phyloP scores from a whole-genome alignment of 306 rosid genomes.

The Fagus crenata region DNA sequence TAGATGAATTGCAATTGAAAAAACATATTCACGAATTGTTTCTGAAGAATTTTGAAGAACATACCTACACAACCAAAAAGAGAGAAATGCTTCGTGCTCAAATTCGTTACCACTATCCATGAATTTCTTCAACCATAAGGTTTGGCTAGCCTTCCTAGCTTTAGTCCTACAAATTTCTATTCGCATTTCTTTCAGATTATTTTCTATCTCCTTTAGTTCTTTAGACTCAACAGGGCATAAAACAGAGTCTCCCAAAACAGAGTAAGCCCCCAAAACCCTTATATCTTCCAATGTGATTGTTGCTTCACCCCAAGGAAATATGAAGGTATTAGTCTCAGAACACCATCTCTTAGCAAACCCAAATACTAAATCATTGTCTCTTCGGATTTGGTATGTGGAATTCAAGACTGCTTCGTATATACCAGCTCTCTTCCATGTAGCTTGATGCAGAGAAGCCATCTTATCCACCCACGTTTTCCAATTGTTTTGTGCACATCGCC shows the following conservation, averaged over 20 bases:
- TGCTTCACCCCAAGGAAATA: conserved; percentile 58
- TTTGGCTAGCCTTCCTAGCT: no score
- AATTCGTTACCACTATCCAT: background rate
- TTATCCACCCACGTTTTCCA: conserved; percentile 42
- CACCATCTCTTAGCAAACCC: conserved; percentile 48
- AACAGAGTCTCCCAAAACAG: conserved; percentile 26
- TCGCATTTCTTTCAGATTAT: background rate
- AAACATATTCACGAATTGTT: background rate
- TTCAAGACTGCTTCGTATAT: conserved; percentile 47
- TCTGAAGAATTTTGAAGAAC: background rate
- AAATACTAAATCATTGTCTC: conserved; percentile 13
- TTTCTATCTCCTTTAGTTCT: background rate
- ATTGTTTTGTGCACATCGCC: conserved; percentile 4
- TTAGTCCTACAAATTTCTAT: no score
- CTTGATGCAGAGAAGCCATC: conserved; percentile 25
- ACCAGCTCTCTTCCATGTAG: conserved; percentile 44
- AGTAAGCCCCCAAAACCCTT: conserved; percentile 31
- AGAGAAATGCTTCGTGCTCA: conserved; percentile 4
- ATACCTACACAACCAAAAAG: background rate
- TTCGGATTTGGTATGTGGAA: conserved; percentile 22
- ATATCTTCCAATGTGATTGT: conserved; percentile 61
- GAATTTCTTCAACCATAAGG: background rate
- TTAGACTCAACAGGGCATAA: background rate
- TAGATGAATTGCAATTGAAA: conserved; percentile 11
- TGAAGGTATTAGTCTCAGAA: conserved; percentile 40